Percentiles rank a stretch among this genome's conserved stretches.
Conservation (phyloP, 1,139 yeast species). For the Eremothecium coryli region DNA sequence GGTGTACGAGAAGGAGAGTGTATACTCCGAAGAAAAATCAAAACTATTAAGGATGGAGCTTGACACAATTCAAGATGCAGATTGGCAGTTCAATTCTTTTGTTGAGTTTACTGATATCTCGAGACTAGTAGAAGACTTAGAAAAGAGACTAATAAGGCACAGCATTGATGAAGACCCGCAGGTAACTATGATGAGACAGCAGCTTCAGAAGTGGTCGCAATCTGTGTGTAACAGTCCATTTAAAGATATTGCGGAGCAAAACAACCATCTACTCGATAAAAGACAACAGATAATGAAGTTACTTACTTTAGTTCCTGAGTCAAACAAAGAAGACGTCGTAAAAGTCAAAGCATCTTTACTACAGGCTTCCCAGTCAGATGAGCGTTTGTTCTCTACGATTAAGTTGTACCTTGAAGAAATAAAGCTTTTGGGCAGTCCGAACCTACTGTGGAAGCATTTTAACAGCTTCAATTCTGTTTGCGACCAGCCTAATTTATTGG, state of each 20-base stretch:
- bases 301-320: conserved; percentile 17
- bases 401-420: conserved; percentile 33
- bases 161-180: conserved; percentile 18
- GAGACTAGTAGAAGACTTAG: conserved; percentile 48
- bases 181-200: conserved; percentile 23
- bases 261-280: conserved; percentile 20
- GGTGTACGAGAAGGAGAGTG: conserved; percentile 78
- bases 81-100: conserved; percentile 69
- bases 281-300: conserved; percentile 36
- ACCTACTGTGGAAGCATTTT: conserved; percentile 27
- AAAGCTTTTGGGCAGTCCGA: conserved; percentile 30
- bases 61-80: conserved; percentile 68
- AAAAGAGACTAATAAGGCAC: conserved; percentile 25
- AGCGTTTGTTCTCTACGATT: conserved; percentile 40
- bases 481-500: conserved; percentile 42
- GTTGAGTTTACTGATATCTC: conserved; percentile 77
- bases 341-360: conserved; percentile 40
- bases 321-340: conserved; percentile 25
- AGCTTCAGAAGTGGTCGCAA: conserved; percentile 24
- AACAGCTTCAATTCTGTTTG: conserved; percentile 16
- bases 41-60: conserved; percentile 62
- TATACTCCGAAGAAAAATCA: conserved; percentile 85
- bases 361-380: conserved; percentile 63
- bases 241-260: conserved; percentile 26
- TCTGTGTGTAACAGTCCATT: conserved; percentile 21